Percentiles rank a stretch among this genome's conserved stretches.
phyloP scores from a whole-genome alignment of 306 rosid species.

The Cucurbita argyrosperma region DNA sequence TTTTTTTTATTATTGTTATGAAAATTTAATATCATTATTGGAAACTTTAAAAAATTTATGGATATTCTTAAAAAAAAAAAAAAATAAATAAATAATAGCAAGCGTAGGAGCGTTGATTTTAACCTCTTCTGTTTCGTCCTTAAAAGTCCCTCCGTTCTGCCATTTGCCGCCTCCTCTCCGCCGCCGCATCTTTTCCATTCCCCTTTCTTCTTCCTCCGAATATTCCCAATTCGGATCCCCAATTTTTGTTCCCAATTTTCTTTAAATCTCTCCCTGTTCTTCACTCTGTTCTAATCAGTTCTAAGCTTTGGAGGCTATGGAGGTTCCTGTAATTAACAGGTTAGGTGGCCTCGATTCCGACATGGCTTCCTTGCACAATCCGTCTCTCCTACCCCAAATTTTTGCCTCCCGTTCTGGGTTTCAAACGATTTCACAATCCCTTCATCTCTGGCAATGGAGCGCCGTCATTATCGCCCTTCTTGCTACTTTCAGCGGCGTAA shows the following conservation, averaged over 20 bases:
- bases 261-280: neutral
- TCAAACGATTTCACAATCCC: slow-evolving; percentile 16
- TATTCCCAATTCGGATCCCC: neutral
- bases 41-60: no score
- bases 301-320: slow-evolving; percentile 17
- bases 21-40: no score
- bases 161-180: neutral
- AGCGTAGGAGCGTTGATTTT: no score
- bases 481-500: slow-evolving; percentile 39
- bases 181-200: neutral
- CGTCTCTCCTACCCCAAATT: slow-evolving; percentile 16
- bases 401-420: slow-evolving; percentile 13
- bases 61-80: no score
- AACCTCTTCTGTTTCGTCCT: neutral
- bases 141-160: neutral
- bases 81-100: no score
- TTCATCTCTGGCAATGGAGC: slow-evolving; percentile 39
- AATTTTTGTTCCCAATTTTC: neutral
- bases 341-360: slow-evolving; percentile 22
- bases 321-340: slow-evolving; percentile 34
- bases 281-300: neutral
- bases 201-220: neutral
- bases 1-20: no score
- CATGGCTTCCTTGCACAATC: slow-evolving; percentile 18
- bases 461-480: slow-evolving; percentile 45